Base-by-base conservation (phyloP, 1,284 basidiomycete genomes). In the Apiotrichum veenhuisii region DNA sequence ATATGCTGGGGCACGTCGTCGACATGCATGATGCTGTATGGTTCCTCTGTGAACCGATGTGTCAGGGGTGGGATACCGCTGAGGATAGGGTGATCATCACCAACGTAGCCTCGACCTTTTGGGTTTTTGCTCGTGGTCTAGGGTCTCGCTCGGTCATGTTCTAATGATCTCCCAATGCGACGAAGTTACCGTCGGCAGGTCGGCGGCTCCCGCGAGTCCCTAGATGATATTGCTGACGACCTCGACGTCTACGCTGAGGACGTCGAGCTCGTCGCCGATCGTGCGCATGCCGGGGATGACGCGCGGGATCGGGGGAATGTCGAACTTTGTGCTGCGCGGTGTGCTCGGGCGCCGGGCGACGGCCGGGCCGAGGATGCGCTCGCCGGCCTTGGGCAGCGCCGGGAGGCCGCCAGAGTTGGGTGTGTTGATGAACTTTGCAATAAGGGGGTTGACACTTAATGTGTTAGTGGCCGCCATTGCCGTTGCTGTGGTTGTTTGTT, bases 291-390 rank as follows among this genome's bases (percentile, higher is more conserved):
- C 62, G 1, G 53, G 50, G n/a, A 42, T 40, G 5, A 55, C 22
- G 37, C 52, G 56, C 5, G 55, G 54, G 14, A 60, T 55, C 8
- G 60, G 58, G 9, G 60, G 61, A 41, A 67, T 61, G 23, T 49
- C 51, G 37, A 64, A 68, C 2, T 51, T 41, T 2, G 55, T 47
- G 33, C 14, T 49, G 0, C 61, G 54, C 22, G 65, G 65, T 3
- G 64, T 66, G 17, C 48, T 55, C 1, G 63, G 61, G 17, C 61
- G 55, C 11, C 66, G 59, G 10, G 63, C 50, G 22, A 60, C 30
- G 22, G 57, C 56, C 1, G 46, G 23, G 20, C 52, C 55, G 8
- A 15, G 3, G 42, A 61, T 58, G 17, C 43, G 55, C 30, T 34
- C 9, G 11, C 58, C 55, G 1, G 54, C 38, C 17, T 30, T 52